phyloP scores from a whole-genome alignment of 2,329 filamentous ascomycete genomes.

The Xylaria arbuscula region DNA sequence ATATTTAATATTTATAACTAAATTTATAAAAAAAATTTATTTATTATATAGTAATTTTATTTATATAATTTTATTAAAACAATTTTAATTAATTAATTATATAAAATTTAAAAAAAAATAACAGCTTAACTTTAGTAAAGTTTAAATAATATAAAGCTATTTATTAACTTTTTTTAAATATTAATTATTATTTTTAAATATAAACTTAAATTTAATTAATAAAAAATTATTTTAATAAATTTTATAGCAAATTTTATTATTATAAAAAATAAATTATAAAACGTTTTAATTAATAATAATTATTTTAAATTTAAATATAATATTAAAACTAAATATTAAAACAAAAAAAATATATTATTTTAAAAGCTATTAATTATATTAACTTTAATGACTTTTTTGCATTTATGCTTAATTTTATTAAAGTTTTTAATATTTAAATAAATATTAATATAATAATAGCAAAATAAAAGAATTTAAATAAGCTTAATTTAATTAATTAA shows the following conservation, averaged over 20 bases:
- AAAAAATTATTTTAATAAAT: not conserved
- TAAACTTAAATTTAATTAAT: not conserved
- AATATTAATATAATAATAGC: not conserved
- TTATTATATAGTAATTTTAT: not conserved
- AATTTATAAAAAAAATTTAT: not conserved
- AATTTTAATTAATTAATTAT: not conserved
- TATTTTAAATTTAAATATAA: not conserved
- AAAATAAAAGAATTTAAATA: not conserved
- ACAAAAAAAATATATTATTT: not conserved
- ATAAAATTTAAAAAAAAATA: not conserved
- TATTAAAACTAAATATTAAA: not conserved
- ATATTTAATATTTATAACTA: not conserved
- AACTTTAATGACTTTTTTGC: not conserved
- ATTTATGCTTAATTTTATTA: not conserved
- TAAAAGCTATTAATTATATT: not conserved
- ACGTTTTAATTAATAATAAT: not conserved
- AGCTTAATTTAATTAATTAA: not conserved
- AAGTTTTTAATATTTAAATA: not conserved
- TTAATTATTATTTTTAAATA: not conserved
- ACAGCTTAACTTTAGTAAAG: not conserved
- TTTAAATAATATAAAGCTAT: not conserved
- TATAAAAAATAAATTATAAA: not conserved
- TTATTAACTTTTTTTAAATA: not conserved
- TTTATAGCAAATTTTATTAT: not conserved
- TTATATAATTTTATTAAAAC: not conserved